Conservation (phyloP, 495 filamentous ascomycete species). For the Penicillium canariense region DNA sequence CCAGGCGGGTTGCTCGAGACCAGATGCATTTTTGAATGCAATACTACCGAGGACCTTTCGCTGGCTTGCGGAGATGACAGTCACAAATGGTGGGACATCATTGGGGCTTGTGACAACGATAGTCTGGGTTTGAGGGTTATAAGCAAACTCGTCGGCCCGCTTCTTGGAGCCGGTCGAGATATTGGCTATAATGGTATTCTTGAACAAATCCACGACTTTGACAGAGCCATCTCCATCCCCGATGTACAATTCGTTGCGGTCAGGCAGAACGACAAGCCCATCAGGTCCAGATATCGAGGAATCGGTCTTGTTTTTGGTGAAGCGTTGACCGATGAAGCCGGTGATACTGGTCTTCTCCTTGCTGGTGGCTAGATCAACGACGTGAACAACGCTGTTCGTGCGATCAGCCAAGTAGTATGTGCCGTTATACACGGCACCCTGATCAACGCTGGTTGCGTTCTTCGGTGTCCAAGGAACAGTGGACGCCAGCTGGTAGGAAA, state of each 20-base stretch:
- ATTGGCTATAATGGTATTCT: background rate
- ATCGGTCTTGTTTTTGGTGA: background rate
- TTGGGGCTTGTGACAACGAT: background rate
- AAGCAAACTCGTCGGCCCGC: background rate
- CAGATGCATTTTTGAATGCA: background rate
- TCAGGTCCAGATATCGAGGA: background rate
- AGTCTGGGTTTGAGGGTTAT: background rate
- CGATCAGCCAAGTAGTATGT: background rate
- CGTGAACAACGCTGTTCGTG: background rate
- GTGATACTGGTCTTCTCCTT: background rate
- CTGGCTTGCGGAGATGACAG: background rate
- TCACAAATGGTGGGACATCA: background rate
- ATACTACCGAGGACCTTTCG: background rate
- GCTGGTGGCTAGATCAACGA: background rate
- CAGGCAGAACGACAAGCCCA: background rate
- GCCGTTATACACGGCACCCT: background rate
- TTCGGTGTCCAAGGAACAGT: too few species aligned
- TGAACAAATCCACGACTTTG: background rate
- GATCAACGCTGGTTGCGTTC: background rate
- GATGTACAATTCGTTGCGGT: background rate
- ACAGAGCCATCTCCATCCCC: background rate
- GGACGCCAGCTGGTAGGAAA: too few species aligned
- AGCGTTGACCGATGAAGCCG: background rate
- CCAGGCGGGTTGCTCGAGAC: background rate
- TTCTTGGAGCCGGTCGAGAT: background rate